Evolutionary conservation across 352 stramenopile species (phyloP).

Genomic region (Phytophthora ohioensis): DNA sequence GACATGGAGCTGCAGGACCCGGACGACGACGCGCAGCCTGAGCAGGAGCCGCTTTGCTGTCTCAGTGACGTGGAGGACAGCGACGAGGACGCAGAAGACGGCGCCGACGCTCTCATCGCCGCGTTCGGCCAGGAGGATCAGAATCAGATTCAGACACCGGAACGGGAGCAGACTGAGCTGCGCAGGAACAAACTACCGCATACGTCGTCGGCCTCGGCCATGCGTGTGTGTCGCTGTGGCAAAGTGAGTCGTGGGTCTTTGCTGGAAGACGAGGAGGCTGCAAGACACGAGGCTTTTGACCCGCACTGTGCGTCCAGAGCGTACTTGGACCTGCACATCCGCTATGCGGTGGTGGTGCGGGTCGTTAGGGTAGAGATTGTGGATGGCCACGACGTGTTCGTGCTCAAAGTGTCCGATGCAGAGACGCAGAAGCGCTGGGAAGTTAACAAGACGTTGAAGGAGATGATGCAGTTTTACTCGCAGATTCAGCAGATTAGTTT

Average conservation of each 20-base stretch:
- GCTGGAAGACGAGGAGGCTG: conserved; percentile 20
- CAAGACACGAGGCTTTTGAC: conserved; percentile 28
- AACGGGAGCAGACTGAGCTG: conserved; percentile 35
- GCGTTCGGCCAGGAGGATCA: conserved; percentile 45
- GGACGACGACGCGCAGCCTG: conserved; percentile 7
- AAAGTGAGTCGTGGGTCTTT: conserved; percentile 20
- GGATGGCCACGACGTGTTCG: conserved; percentile 44
- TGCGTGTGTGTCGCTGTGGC: conserved; percentile 39
- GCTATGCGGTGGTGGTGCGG: conserved; percentile 54
- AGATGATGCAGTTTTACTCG: conserved; percentile 70
- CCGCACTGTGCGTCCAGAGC: conserved; percentile 44
- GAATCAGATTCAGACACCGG: conserved; percentile 38
- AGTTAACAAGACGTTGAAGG: conserved; percentile 62
- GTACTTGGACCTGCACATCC: conserved; percentile 61
- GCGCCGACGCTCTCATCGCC: conserved; percentile 43
- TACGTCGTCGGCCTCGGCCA: conserved; percentile 33
- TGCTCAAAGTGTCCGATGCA: conserved; percentile 58
- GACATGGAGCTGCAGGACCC: conserved; percentile 27
- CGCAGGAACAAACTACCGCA: conserved; percentile 27
- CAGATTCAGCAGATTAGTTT: conserved; percentile 66
- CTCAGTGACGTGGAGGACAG: conserved; percentile 34
- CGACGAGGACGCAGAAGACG: conserved; percentile 43
- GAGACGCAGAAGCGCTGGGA: conserved; percentile 71
- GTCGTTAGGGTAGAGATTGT: conserved; percentile 52
- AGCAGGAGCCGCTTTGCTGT: conserved; percentile 19